Conservation (phyloP, 1,284 basidiomycete genomes). For the Puccinia brachypodii region DNA sequence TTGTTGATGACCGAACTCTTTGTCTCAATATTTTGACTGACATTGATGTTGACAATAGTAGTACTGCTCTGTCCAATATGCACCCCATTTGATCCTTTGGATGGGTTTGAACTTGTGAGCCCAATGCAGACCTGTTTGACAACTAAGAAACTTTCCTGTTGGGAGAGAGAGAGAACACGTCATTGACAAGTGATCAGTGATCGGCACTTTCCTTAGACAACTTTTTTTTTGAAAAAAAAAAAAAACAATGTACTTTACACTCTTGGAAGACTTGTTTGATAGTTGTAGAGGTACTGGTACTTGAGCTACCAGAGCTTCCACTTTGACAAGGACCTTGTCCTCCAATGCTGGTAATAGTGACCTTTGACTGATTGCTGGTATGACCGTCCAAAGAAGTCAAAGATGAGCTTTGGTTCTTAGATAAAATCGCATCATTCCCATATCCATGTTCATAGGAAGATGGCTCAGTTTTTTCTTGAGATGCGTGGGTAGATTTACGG, state of each 20-base stretch:
- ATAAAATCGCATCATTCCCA: not conserved
- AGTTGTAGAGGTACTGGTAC: not conserved
- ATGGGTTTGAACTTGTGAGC: conserved; percentile 28
- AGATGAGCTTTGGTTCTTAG: conserved; percentile 7
- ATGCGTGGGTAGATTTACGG: conserved; percentile 1
- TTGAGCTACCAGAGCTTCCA: not conserved
- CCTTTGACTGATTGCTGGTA: not conserved
- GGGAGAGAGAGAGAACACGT: not conserved
- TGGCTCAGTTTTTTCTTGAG: not conserved
- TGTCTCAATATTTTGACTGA: conserved; percentile 13
- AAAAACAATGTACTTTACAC: conserved; percentile 19
- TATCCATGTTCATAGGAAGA: not conserved
- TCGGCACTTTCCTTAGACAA: not conserved
- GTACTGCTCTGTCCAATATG: conserved; percentile 31
- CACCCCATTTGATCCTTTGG: conserved; percentile 18
- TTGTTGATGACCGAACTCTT: conserved; percentile 24
- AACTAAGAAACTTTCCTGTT: conserved; percentile 30
- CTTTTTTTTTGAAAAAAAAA: not conserved
- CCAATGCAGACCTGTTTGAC: conserved; percentile 31
- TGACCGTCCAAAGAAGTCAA: not conserved
- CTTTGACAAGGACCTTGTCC: not conserved
- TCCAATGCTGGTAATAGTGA: conserved; percentile 3
- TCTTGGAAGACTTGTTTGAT: conserved; percentile 27
- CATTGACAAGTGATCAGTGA: not conserved
- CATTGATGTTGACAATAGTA: conserved; percentile 28